A percentile compares a stretch with the other conserved stretches of the same genome.
These are phyloP conservation scores for Perilla frutescens DNA, from an alignment of 257 asterid species.

Conservation along the genomic window DNA sequence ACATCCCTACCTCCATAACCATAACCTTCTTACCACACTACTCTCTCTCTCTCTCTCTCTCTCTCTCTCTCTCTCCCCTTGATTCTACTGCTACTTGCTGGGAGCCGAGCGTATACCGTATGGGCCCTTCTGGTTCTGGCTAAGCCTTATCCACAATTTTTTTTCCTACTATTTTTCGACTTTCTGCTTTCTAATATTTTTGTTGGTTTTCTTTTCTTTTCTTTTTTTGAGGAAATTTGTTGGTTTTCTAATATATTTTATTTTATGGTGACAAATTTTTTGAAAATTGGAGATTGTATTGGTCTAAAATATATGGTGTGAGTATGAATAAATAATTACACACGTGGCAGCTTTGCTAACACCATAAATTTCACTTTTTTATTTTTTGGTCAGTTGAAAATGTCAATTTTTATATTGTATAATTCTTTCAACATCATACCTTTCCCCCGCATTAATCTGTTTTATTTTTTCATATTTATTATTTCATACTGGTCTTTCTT, in stretches of 20 bases:
- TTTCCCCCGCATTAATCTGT: no score
- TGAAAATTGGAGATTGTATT: background rate
- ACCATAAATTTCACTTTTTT: background rate
- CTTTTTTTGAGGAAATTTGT: background rate
- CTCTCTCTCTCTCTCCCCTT: conserved; percentile 13
- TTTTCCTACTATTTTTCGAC: background rate
- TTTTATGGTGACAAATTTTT: background rate
- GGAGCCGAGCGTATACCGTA: background rate
- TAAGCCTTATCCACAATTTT: conserved; percentile 40
- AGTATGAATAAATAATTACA: background rate
- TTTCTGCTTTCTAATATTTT: background rate
- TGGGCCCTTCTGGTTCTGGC: conserved; percentile 20
- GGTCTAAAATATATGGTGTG: background rate
- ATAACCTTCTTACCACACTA: no score
- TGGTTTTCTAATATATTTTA: conserved; percentile 3
- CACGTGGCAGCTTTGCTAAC: conserved; percentile 10
- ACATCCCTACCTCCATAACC: conserved; percentile 66
- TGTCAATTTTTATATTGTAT: no score
- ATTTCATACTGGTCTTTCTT: no score
- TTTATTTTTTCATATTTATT: no score
- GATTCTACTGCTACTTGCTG: conserved; percentile 16
- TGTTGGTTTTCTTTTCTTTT: no score
- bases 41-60: background rate
- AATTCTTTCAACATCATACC: no score
- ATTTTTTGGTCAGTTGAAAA: background rate